Percentiles rank a stretch among this genome's conserved stretches.
Conservation (phyloP, 805 yeast species). For the Spathaspora passalidarum region DNA sequence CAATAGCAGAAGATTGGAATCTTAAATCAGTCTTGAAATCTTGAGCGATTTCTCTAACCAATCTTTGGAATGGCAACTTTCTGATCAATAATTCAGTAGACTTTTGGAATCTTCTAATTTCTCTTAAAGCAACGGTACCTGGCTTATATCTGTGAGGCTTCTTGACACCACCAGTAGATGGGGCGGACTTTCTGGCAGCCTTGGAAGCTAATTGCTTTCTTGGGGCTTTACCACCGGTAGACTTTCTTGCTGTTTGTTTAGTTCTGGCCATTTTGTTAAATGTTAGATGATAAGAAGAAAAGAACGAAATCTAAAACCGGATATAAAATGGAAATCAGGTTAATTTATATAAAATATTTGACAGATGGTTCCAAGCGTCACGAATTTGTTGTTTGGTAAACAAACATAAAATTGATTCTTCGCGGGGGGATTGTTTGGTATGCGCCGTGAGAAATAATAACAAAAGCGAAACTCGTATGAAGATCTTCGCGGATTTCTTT, state of each 20-base stretch:
- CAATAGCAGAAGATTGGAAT: constrained; percentile 48
- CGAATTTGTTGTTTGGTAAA: too few relatives aligned
- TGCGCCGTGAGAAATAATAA: too few relatives aligned
- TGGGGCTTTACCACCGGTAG: constrained; percentile 52
- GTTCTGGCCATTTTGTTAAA: constrained; percentile 46
- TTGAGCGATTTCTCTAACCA: constrained; percentile 49
- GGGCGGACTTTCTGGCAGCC: constrained; percentile 51
- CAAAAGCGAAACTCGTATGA: too few relatives aligned
- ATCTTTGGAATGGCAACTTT: constrained; percentile 51
- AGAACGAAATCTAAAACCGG: background rate
- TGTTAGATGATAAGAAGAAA: constrained; percentile 1
- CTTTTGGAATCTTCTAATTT: constrained; percentile 49
- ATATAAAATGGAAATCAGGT: background rate
- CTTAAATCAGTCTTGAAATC: constrained; percentile 49
- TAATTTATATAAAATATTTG: background rate
- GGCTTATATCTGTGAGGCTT: constrained; percentile 53
- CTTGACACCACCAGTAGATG: constrained; percentile 49
- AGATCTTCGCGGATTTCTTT: background rate
- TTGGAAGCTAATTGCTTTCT: constrained; percentile 51
- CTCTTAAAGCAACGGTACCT: constrained; percentile 52
- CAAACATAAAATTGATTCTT: too few relatives aligned
- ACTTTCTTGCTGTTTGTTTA: constrained; percentile 50
- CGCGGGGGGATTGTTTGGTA: too few relatives aligned
- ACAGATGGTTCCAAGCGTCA: too few relatives aligned
- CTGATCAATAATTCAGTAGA: constrained; percentile 48